These are phyloP conservation scores for Hypoxylon lienhwacheense DNA, from an alignment of 495 filamentous ascomycete genomes.

Conservation along the genomic window DNA sequence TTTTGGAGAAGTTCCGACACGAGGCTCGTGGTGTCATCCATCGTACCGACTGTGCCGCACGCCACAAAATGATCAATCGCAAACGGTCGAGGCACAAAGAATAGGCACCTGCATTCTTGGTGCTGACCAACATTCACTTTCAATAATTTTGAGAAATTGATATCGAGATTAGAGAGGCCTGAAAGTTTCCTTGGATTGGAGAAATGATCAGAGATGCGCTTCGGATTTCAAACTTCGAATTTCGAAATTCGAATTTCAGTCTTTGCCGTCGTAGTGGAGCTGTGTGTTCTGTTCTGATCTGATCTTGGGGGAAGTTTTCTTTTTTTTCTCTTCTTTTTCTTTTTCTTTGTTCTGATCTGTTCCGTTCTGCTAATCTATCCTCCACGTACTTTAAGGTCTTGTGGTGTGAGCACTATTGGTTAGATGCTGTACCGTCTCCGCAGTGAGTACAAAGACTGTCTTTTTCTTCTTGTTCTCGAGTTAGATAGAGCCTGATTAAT, in stretches of 20 bases:
- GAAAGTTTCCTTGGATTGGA: neutral
- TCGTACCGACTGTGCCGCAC: conserved; percentile 36
- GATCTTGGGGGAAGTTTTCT: too few relatives aligned
- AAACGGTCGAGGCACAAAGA: conserved; percentile 29
- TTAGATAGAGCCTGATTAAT: neutral
- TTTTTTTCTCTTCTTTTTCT: too few relatives aligned
- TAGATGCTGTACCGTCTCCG: conserved; percentile 11
- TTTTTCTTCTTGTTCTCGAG: conserved; percentile 2
- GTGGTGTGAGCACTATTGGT: neutral
- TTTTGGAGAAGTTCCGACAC: conserved; percentile 53
- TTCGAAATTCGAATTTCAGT: too few relatives aligned
- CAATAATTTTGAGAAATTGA: too few relatives aligned
- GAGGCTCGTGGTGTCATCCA: conserved; percentile 54
- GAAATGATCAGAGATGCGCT: neutral
- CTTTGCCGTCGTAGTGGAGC: conserved; percentile 20
- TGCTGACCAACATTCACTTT: conserved; percentile 15
- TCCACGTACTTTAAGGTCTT: too few relatives aligned
- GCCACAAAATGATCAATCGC: conserved; percentile 33
- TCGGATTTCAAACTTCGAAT: too few relatives aligned
- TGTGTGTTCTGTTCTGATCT: too few relatives aligned
- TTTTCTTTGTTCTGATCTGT: too few relatives aligned
- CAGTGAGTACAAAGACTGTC: conserved; percentile 12
- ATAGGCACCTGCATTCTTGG: conserved; percentile 34
- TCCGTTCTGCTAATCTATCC: conserved; percentile 16
- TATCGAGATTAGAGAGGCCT: too few relatives aligned